Percentiles rank a stretch among this genome's conserved stretches.
Evolutionary conservation across 2,329 filamentous ascomycete species (phyloP).

Genomic region (Pseudocercospora musae): DNA sequence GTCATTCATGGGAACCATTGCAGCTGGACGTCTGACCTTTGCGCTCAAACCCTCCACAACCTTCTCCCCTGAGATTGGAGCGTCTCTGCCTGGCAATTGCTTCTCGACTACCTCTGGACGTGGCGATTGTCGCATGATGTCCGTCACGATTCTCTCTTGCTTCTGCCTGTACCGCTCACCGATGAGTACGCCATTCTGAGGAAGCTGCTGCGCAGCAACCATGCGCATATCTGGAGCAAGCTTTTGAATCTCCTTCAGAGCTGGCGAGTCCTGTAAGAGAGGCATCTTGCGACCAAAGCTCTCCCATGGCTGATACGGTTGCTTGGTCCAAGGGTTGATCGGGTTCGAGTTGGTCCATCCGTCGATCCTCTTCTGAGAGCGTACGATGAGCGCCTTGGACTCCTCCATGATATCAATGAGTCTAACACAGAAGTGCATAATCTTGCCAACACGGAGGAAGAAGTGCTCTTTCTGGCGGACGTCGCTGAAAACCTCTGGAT

Average conservation of each 20-base stretch:
- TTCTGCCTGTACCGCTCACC: conserved; percentile 6
- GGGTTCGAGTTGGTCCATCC: neutral
- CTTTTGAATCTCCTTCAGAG: neutral
- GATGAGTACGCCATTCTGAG: conserved; percentile 8
- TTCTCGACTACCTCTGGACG: neutral
- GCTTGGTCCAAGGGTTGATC: neutral
- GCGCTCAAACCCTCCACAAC: neutral
- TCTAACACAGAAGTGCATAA: neutral
- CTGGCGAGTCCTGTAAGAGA: neutral
- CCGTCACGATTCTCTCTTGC: neutral
- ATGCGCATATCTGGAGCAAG: conserved; percentile 5
- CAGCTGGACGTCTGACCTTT: neutral
- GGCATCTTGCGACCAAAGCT: conserved; percentile 3
- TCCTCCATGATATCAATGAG: conserved; percentile 4
- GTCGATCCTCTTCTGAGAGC: neutral
- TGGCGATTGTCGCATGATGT: neutral
- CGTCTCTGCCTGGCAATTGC: neutral
- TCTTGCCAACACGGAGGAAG: neutral
- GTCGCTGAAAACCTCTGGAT: conserved; percentile 10
- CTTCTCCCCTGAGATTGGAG: neutral
- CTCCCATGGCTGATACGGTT: conserved; percentile 1
- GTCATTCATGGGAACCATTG: neutral
- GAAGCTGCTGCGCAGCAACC: conserved; percentile 1
- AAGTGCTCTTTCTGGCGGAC: conserved; percentile 1
- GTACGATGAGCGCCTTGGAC: neutral